Base-by-base conservation (phyloP, 495 filamentous ascomycete species). In the Penicillium tannophilum region DNA sequence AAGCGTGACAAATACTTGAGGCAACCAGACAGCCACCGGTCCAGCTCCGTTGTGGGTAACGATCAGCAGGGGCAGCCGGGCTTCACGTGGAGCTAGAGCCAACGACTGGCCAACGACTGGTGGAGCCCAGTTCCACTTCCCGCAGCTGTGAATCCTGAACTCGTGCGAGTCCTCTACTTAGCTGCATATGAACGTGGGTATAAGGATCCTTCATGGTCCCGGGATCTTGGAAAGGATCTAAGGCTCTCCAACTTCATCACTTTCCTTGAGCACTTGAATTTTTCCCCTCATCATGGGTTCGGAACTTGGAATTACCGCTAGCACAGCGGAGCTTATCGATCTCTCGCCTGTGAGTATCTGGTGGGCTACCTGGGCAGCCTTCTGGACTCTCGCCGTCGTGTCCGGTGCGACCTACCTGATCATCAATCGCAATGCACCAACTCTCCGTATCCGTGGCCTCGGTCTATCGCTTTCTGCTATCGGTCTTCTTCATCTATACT, bases 401-500 rank as follows among this genome's bases (percentile, higher is more conserved):
- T 52, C 58, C 33, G 86, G 84, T 45, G 76, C 86, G 66, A 66
- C 61, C 52, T 84, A 78, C 60, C 80, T 91, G 33, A 76, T 83
- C 59, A 26, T 47, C 10, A 72, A 85, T 55, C 88, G 88, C 12
- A 54, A 81, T 47, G 72, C 73, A 14, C 82, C 87, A 14, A 80
- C 81, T 14, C 74, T 91, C 16, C 79, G 83, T 24, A 83, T 90
- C 55, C 84, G 89, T 28, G 82, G 83, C 51, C 71, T 90, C 45
- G 66, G 72, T 26, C 72, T 90, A 24, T 83, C 85, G 6, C 76
- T 88, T 50, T 72, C 80, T n/a, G 82, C 85, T 26, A 76, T 89
- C 46, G 60, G 76, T 16, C 72, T 87, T 31, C 79, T 90, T 26
- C 89, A 91, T 62, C 60, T 88, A 31, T 92, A 90, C 75, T 79